Evolutionary conservation across 169 alveolate species (phyloP).

Genomic region (Sarcocystis neurona): DNA sequence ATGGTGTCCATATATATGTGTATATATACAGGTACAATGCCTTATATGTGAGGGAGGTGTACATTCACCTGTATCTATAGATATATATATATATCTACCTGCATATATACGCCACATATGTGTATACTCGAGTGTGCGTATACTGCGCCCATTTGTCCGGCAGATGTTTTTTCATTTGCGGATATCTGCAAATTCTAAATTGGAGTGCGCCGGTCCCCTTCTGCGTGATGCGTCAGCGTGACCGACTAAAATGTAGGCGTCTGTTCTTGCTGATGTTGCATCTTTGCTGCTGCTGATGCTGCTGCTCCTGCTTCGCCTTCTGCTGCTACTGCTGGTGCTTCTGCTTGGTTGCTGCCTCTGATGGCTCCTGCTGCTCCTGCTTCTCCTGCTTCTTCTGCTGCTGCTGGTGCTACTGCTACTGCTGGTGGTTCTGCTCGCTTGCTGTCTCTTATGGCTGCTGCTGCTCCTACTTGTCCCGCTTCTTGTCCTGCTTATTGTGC

Average conservation of each 20-base stretch:
- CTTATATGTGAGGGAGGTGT: background rate
- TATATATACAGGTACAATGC: too few relatives aligned
- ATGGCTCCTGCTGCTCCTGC: background rate
- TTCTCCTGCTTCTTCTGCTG: background rate
- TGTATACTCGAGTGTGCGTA: too few relatives aligned
- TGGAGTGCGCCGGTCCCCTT: too few relatives aligned
- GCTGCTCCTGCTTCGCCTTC: background rate
- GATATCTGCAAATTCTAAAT: too few relatives aligned
- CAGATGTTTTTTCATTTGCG: too few relatives aligned
- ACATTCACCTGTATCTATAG: background rate
- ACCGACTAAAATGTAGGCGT: too few relatives aligned
- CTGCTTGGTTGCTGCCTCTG: background rate
- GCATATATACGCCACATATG: too few relatives aligned
- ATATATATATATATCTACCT: background rate
- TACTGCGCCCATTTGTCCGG: too few relatives aligned
- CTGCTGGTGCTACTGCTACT: background rate
- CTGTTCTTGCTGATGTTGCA: constrained; percentile 39
- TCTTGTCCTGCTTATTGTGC: background rate
- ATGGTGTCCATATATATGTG: too few relatives aligned
- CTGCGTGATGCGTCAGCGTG: too few relatives aligned
- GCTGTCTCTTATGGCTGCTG: background rate
- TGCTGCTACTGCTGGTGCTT: too few relatives aligned
- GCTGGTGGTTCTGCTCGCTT: background rate
- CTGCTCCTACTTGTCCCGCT: background rate
- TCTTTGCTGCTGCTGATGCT: background rate